phyloP scores from a whole-genome alignment of 176 grass and related monocot genomes.

The Avena atlantica region DNA sequence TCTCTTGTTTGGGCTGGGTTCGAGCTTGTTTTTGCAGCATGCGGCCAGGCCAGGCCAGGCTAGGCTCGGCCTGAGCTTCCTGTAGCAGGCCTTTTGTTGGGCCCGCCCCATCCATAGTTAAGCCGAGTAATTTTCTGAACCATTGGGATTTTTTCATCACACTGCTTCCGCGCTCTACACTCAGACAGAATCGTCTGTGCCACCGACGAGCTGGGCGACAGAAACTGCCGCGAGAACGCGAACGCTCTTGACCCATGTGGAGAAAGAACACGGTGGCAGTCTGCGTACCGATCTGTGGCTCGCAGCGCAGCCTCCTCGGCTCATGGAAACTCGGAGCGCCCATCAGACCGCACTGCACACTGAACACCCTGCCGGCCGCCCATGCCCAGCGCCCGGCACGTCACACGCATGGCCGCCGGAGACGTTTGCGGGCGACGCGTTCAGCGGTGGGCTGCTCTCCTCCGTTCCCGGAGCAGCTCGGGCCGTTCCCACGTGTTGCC shows the following conservation, averaged over 20 bases:
- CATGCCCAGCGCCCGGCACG: background rate
- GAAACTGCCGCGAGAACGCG: background rate
- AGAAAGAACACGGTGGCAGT: background rate
- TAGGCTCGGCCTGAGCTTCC: no score
- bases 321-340: background rate
- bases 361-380: background rate
- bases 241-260: slow-evolving; percentile 3
- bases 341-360: no score
- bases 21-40: no score
- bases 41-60: no score
- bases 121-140: no score
- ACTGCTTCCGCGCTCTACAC: no score
- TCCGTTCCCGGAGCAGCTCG: slow-evolving; percentile 34
- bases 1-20: no score
- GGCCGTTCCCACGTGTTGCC: slow-evolving; percentile 40
- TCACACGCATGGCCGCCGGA: background rate
- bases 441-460: slow-evolving; percentile 27
- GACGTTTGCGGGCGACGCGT: slow-evolving; percentile 23
- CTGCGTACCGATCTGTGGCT: background rate
- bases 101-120: no score
- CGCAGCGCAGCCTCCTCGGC: background rate
- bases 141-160: no score
- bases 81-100: no score
- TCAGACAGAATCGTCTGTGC: no score
- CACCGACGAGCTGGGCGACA: no score